Percentiles rank a stretch among this genome's conserved stretches.
Conservation (phyloP, 1,284 basidiomycete genomes). For the Boletus calvinii region DNA sequence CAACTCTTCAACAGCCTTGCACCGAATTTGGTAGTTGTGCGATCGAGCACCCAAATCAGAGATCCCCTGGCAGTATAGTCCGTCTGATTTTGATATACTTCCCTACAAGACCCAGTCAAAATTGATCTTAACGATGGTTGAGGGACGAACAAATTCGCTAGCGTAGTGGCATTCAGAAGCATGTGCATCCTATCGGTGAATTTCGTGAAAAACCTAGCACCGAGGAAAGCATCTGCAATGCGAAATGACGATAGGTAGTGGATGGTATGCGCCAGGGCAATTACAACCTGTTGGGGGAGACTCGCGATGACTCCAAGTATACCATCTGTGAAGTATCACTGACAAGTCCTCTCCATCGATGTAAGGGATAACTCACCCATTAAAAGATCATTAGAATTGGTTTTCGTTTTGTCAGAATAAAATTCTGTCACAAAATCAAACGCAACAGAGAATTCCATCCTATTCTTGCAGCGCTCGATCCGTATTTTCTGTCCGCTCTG, state of each 20-base stretch:
- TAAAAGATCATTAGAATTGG: constrained; percentile 48
- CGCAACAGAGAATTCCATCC: constrained; percentile 68
- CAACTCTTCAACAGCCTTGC: constrained; percentile 80
- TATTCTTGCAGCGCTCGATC: constrained; percentile 62
- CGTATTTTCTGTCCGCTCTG: constrained; percentile 51
- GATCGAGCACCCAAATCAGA: constrained; percentile 84
- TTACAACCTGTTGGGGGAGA: constrained; percentile 71
- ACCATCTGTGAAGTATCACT: constrained; percentile 38
- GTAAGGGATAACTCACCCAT: constrained; percentile 39
- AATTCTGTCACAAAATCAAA: constrained; percentile 73
- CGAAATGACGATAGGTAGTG: constrained; percentile 76
- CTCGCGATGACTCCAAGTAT: constrained; percentile 65
- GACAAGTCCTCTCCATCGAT: not conserved
- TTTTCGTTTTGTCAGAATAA: constrained; percentile 56
- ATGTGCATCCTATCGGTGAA: constrained; percentile 84
- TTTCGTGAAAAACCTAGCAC: constrained; percentile 73
- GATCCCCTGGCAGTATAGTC: constrained; percentile 76
- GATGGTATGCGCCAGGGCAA: constrained; percentile 79
- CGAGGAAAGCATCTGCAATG: constrained; percentile 73
- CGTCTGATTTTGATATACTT: constrained; percentile 90
- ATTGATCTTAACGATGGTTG: constrained; percentile 1
- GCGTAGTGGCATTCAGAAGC: constrained; percentile 86
- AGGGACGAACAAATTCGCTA: constrained; percentile 69
- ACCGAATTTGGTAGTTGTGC: constrained; percentile 87
- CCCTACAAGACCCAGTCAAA: constrained; percentile 42